Base-by-base conservation (phyloP, 306 rosid species). In the Carpinus fangiana region DNA sequence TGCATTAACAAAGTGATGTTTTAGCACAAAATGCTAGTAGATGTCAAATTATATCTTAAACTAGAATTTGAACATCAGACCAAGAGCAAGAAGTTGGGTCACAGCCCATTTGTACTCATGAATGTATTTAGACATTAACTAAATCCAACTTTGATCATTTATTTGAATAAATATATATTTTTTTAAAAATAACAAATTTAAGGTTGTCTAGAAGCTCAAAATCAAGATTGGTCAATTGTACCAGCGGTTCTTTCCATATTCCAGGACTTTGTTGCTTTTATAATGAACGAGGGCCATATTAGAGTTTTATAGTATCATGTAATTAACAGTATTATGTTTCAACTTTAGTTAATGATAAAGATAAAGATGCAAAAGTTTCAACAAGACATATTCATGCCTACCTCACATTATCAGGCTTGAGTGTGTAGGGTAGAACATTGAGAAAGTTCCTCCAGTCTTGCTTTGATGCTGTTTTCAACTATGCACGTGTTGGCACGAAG, bases 181-280 rank as follows among this genome's bases (percentile, higher is more conserved):
- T 60, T 41, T 41, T 61, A 5, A 4, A 12, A 34, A 31, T 31
- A 4, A 13, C 10, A 62, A 2, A 54, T 54, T 54, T 57, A 48
- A 28, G 45, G 45, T 36, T 62, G 45, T 31, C 69, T 62, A 62
- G 69, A 62, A 62, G 69, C 69, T 62, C 69, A 62, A 62, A 31
- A 31, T 31, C 10, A 62, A 62, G 69, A 60, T 26, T 34, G 6
- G 3, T 60, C 8, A 56, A 60, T 38, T 11, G 14, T 12, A 26
- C 38, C 16, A 5, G 67, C 4, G 38, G 66, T 60, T 60, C 16
- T 21, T 59, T 60, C 8, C 38, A 4, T 59, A 8, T 23, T 28
- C 17, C n/a, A n/a, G 1, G 26, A 20, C 12, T 17, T 18, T 16
- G 8, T 54, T 54, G 20, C 7, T 14, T 53, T 7, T 4, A 53